phyloP scores from a whole-genome alignment of 768 basidiomycete genomes.

The Xerocomus spinulosus region DNA sequence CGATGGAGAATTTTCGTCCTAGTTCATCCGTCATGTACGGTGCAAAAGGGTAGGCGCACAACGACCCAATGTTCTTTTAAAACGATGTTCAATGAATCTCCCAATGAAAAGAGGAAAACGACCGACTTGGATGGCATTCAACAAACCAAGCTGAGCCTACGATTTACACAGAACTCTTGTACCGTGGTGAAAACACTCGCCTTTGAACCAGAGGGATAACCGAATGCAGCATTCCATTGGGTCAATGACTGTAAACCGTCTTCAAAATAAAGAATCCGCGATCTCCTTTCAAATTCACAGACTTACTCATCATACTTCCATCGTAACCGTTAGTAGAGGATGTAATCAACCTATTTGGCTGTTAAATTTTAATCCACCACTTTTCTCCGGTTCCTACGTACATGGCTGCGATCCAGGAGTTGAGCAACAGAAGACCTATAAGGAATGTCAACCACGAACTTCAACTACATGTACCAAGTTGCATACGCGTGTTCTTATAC shows the following conservation, averaged over 20 bases:
- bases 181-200: constrained; percentile 6
- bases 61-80: constrained; percentile 38
- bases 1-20: constrained; percentile 35
- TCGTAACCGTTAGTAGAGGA: constrained; percentile 37
- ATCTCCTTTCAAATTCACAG: too few species aligned
- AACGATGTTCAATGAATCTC: neutral
- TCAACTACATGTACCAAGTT: neutral
- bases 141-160: constrained; percentile 28
- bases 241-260: constrained; percentile 35
- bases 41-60: constrained; percentile 36
- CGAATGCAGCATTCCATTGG: constrained; percentile 36
- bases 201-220: constrained; percentile 27
- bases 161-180: neutral
- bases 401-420: constrained; percentile 64
- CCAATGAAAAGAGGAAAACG: neutral
- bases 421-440: constrained; percentile 50
- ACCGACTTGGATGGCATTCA: constrained; percentile 35
- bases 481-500: constrained; percentile 64
- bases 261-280: constrained; percentile 3
- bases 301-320: constrained; percentile 39
- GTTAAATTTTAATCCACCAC: neutral
- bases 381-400: constrained; percentile 25
- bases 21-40: constrained; percentile 40
- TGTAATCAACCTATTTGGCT: constrained; percentile 29
- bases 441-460: neutral